A percentile compares a stretch with the other conserved stretches of the same genome.
Conservation (phyloP, 2,329 filamentous ascomycete genomes). For the Diplodia corticola region DNA sequence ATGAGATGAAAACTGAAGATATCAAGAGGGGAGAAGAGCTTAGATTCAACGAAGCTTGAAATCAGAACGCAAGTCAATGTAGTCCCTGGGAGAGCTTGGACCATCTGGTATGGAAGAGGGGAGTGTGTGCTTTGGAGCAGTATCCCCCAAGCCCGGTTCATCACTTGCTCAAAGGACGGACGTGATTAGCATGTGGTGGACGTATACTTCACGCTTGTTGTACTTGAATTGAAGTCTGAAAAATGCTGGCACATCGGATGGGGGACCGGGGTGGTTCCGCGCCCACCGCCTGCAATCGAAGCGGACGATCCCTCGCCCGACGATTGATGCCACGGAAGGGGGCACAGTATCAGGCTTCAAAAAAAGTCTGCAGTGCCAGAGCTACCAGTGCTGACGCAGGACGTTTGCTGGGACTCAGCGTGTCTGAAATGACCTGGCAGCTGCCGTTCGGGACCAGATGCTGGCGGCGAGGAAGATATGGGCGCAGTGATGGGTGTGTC, state of each 20-base stretch:
- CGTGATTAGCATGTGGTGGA: not conserved
- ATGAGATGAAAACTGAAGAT: not conserved
- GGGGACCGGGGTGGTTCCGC: not conserved
- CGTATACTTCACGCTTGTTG: no score
- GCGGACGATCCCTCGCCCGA: conserved; percentile 8
- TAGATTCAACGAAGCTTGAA: not conserved
- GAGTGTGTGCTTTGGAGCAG: not conserved
- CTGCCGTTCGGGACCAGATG: not conserved
- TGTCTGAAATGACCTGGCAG: not conserved
- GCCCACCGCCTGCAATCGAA: not conserved
- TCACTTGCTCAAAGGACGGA: not conserved
- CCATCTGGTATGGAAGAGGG: not conserved
- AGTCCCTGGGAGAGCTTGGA: not conserved
- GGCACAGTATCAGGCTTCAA: not conserved
- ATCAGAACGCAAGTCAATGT: not conserved
- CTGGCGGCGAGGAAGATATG: not conserved
- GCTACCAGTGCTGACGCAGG: not conserved
- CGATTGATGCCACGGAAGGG: not conserved
- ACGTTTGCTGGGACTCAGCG: not conserved
- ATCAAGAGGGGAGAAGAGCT: no score
- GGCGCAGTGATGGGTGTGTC: not conserved
- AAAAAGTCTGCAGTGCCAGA: not conserved
- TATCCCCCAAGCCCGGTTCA: not conserved
- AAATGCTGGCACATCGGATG: not conserved
- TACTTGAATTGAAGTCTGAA: not conserved